These are phyloP conservation scores for Mucor mucedo DNA, from an alignment of 371 early-diverging fungal genomes.

Conservation along the genomic window DNA sequence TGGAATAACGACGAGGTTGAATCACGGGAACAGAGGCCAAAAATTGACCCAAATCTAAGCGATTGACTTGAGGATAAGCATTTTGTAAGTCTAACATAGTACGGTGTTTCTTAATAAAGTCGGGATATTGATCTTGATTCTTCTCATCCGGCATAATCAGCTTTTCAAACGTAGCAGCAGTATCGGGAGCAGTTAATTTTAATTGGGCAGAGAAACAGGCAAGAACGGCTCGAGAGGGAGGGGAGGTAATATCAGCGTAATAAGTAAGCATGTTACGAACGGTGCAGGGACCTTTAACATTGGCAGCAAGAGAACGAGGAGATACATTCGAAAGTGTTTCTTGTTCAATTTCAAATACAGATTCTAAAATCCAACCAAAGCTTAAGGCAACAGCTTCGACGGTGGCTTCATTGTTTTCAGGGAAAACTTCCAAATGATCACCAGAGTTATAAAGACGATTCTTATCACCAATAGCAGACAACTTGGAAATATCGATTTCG, in stretches of 20 bases:
- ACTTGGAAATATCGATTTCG: slow-evolving; percentile 44
- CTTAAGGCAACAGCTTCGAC: slow-evolving; percentile 53
- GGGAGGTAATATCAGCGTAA: slow-evolving; percentile 54
- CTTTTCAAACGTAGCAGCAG: slow-evolving; percentile 41
- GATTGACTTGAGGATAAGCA: slow-evolving; percentile 51
- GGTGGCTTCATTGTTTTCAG: slow-evolving; percentile 42
- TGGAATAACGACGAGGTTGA: slow-evolving; percentile 62
- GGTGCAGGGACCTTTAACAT: slow-evolving; percentile 53
- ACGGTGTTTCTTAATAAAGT: slow-evolving; percentile 48
- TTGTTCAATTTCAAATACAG: slow-evolving; percentile 55
- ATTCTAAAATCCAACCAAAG: slow-evolving; percentile 58
- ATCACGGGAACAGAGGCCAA: slow-evolving; percentile 52
- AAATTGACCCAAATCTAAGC: slow-evolving; percentile 51
- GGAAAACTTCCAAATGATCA: slow-evolving; percentile 63
- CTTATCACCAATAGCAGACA: slow-evolving; percentile 31
- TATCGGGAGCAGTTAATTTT: slow-evolving; percentile 35
- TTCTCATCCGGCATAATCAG: slow-evolving; percentile 43
- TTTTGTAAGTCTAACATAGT: slow-evolving; percentile 53
- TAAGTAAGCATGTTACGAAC: slow-evolving; percentile 54
- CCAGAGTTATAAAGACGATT: slow-evolving; percentile 51
- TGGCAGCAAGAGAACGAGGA: slow-evolving; percentile 55
- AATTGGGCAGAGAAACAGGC: slow-evolving; percentile 49
- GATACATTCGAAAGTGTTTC: slow-evolving; percentile 38
- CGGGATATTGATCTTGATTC: slow-evolving; percentile 42
- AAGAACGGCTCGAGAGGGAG: slow-evolving; percentile 53